Evolutionary conservation across 805 yeast species (phyloP).

Genomic region (Tetrapisispora phaffii): DNA sequence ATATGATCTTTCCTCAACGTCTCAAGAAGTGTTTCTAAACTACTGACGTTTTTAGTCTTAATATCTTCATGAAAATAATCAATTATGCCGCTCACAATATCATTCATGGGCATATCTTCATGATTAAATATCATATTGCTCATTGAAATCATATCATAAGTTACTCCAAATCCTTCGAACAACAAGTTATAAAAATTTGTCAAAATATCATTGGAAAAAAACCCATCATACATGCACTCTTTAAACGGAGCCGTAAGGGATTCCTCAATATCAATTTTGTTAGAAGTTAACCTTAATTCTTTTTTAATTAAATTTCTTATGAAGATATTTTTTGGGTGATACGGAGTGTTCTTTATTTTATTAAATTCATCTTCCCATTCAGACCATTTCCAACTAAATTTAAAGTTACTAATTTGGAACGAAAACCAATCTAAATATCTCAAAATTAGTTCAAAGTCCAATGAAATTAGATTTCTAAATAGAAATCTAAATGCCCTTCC

Average conservation of each 20-base stretch:
- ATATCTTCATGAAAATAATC: constrained; percentile 22
- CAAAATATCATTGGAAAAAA: constrained; percentile 26
- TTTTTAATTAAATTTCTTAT: constrained; percentile 66
- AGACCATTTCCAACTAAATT: constrained; percentile 90
- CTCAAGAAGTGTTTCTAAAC: constrained; percentile 15
- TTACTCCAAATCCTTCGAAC: constrained; percentile 10
- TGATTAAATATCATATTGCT: constrained; percentile 30
- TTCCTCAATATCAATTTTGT: constrained; percentile 47
- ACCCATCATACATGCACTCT: constrained; percentile 32
- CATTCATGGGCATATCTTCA: constrained; percentile 26
- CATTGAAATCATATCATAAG: constrained; percentile 15
- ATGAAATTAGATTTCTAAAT: constrained; percentile 46
- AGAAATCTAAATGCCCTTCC: constrained; percentile 79
- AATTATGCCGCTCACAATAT: constrained; percentile 27
- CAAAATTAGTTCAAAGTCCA: constrained; percentile 63
- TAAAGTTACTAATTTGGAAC: constrained; percentile 79
- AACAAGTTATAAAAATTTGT: constrained; percentile 26
- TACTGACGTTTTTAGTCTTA: constrained; percentile 14
- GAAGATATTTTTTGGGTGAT: constrained; percentile 63
- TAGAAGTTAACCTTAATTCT: constrained; percentile 66
- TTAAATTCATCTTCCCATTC: constrained; percentile 64
- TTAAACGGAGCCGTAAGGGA: constrained; percentile 51
- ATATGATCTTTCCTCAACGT: constrained; percentile 17
- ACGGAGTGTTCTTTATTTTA: constrained; percentile 31
- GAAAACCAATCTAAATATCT: constrained; percentile 79